Base-by-base conservation (phyloP, 805 yeast genomes). In the Starmerella geochares region DNA sequence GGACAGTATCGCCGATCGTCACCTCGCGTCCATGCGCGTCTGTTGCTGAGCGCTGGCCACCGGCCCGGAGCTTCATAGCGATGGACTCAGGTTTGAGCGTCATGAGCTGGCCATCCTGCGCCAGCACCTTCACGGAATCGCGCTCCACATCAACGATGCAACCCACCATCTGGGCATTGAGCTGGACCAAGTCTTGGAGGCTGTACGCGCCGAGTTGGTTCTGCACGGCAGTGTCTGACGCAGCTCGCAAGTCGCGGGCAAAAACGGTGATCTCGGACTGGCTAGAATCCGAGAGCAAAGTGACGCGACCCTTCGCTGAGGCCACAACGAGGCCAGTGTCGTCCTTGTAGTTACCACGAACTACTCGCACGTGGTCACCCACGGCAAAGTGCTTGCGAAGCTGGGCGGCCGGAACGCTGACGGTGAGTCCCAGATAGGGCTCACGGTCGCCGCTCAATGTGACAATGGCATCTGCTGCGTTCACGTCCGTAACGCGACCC, bases 341-440 rank as follows among this genome's bases (percentile, higher is more conserved):
- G 61, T 90, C 96, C 47, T 79, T 73, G 65, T 86, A 94, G 62
- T 84, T 86, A 63, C 98, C 98, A 62, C 81, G 85, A 33, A 84
- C 76, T 28, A 90, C 92, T 51, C 94, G 81, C 20, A 92, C 95
- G 65, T 92, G 96, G 65, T 90, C 97, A 73, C 98, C 98, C 37
- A 86, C 79, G 47, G 75, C 68, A 67, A 90, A 90, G 48, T 84
- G 79, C 65, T 92, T 92, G 63, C 96, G 78, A 61, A 92, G 72
- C 54, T 86, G 81, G 39, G 77, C 74, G 3, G 82, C 76, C 29
- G 96, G 96, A 46, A 88, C 82, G 52, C 92, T 94, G 56, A 88
- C 73, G 58, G 73, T 71, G 47, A 72, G 72, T 56, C 78, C 80
- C 52, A 76, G 67, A 51, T 77, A 70, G 52, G 73, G 71, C 52